phyloP scores from a whole-genome alignment of 176 grass and related monocot species.

The Lolium perenne region DNA sequence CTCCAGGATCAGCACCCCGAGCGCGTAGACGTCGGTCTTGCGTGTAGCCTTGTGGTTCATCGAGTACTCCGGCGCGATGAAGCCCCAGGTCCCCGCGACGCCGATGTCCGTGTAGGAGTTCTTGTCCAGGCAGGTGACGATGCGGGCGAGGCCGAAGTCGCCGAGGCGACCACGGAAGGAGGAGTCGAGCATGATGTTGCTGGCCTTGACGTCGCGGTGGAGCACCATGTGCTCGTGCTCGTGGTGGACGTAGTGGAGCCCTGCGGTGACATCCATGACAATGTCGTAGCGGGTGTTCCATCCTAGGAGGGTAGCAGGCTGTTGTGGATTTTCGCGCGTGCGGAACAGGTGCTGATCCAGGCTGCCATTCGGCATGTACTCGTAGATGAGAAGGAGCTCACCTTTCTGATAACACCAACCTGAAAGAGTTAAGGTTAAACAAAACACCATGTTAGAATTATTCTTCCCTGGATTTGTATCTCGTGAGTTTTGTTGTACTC shows the following conservation, averaged over 20 bases:
- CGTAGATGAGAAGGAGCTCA: neutral
- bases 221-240: constrained; percentile 23
- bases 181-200: constrained; percentile 27
- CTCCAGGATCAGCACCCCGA: constrained; percentile 13
- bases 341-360: neutral
- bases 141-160: constrained; percentile 24
- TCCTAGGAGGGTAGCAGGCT: neutral
- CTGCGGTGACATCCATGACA: neutral
- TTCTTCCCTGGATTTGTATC: no score
- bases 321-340: neutral
- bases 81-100: constrained; percentile 12
- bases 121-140: neutral
- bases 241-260: constrained; percentile 26
- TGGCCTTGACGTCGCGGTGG: no score
- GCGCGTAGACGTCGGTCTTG: constrained; percentile 10
- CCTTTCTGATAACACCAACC: constrained; percentile 36
- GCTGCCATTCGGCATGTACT: constrained; percentile 10
- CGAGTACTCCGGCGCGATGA: constrained; percentile 24
- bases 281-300: constrained; percentile 8
- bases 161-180: neutral
- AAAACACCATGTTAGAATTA: no score
- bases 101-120: neutral
- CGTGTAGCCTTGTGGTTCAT: neutral
- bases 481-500: no score
- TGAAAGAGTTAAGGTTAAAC: neutral